phyloP scores from a whole-genome alignment of 2,329 filamentous ascomycete species.

The Allantophomopsis cytisporea region DNA sequence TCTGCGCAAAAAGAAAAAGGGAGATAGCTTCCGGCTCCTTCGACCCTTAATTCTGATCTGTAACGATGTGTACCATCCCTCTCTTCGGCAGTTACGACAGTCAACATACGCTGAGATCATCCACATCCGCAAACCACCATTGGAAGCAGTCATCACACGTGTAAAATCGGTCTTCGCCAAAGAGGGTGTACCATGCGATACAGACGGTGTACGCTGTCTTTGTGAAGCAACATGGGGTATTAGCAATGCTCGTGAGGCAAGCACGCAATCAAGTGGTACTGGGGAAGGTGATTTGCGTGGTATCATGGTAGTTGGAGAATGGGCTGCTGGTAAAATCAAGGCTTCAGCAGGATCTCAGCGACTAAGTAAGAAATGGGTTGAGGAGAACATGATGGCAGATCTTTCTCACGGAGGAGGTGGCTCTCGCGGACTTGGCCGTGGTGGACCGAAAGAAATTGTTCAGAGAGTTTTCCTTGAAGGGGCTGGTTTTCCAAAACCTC shows the following conservation, averaged over 20 bases:
- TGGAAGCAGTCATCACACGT: slow-evolving; percentile 73
- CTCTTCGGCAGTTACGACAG: slow-evolving; percentile 74
- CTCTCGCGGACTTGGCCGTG: slow-evolving; percentile 57
- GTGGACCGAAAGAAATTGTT: slow-evolving; percentile 61
- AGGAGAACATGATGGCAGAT: slow-evolving; percentile 55
- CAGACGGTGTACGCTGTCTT: slow-evolving; percentile 73
- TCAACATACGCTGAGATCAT: slow-evolving; percentile 79
- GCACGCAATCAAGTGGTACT: slow-evolving; percentile 52
- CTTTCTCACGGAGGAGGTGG: slow-evolving; percentile 59
- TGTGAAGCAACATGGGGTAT: slow-evolving; percentile 79
- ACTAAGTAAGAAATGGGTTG: slow-evolving; percentile 65
- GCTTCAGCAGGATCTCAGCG: slow-evolving; percentile 27
- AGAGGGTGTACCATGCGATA: slow-evolving; percentile 79
- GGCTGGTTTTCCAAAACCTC: slow-evolving; percentile 46
- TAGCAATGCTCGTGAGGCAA: slow-evolving; percentile 55
- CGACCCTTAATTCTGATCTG: slow-evolving; percentile 88
- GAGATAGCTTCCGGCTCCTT: slow-evolving; percentile 76
- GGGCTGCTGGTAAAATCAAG: slow-evolving; percentile 63
- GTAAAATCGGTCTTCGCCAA: slow-evolving; percentile 77
- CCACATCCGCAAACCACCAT: slow-evolving; percentile 75
- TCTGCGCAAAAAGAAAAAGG: slow-evolving; percentile 52
- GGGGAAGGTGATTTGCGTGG: slow-evolving; percentile 64
- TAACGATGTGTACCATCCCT: slow-evolving; percentile 92
- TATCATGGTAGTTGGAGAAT: slow-evolving; percentile 77
- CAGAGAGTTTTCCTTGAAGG: slow-evolving; percentile 68